Evolutionary conservation across 1,139 yeast genomes (phyloP), one percentile per base, ranked within the genome.

Genomic region (Saccharomycopsis phalli): DNA sequence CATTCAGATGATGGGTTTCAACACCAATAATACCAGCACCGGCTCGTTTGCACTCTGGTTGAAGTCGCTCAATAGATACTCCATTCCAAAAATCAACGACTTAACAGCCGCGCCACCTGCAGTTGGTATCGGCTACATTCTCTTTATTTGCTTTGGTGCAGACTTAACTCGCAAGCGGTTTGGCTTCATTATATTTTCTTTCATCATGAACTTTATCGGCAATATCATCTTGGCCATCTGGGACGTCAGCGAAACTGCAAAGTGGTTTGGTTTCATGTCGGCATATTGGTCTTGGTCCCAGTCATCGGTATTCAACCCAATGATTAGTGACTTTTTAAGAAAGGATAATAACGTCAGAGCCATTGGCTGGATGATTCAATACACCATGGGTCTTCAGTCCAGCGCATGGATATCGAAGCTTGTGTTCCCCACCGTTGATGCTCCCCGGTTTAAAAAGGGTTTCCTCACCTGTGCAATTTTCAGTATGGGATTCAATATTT

Each of bases 41-140:
- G 79, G 84, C 34, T 59, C 67, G 14, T 78, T 74, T 54, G 60
- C 71, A 14, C 58, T 72, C 38, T 72, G 78, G 77, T 58, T 72
- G 40, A 64, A 69, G 50, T 67, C 74, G 13, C 57, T 68, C 28
- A 8, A 66, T 5, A 59, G 62, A 40, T 74, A 61, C 49, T 43
- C 61, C 2, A 56, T 60, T 16, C 61, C 63, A 2, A 58, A 63
- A 48, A 53, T 68, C 25, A 71, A 74, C 47, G 46, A 62, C 36
- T 50, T 61, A 38, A 58, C 73, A 6, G 62, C 76, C 34, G 56
- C 69, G 14, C 65, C 76, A 1, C 74, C 77, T 1, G 77, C 70
- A 1, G 54, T 73, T 13, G 78, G 78, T 37, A 58, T 74, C 28
- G 45, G 69, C 4, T 72, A 68, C 60, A 56, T 75, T 36, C 47